Evolutionary conservation across 2,329 filamentous ascomycete species (phyloP).

Genomic region (Pyrenophora graminea): DNA sequence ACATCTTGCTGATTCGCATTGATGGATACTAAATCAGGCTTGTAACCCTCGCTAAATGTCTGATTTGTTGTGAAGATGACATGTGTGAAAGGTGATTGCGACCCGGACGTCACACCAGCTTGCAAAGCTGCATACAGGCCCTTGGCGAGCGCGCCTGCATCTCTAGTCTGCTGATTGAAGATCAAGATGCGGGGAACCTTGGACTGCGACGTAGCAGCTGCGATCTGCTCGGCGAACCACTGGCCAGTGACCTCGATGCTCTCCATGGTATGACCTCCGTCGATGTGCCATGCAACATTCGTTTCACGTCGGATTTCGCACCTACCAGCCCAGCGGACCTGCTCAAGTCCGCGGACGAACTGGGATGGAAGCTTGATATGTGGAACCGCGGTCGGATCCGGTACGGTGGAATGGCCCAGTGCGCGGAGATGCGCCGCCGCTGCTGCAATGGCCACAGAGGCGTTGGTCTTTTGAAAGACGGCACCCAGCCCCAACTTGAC

Average conservation of each 20-base stretch:
- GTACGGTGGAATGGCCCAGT: conserved; percentile 50
- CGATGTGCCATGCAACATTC: conserved; percentile 74
- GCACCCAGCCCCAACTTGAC: conserved; percentile 63
- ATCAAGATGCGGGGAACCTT: conserved; percentile 64
- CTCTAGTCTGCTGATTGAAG: conserved; percentile 91
- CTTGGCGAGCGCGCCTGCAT: conserved; percentile 68
- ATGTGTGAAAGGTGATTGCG: conserved; percentile 63
- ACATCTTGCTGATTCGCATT: conserved; percentile 65
- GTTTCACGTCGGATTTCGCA: conserved; percentile 68
- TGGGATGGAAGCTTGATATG: conserved; percentile 58
- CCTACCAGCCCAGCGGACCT: conserved; percentile 72
- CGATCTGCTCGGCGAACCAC: conserved; percentile 68
- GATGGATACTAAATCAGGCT: conserved; percentile 65
- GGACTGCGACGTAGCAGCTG: conserved; percentile 35
- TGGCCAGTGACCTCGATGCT: conserved; percentile 75
- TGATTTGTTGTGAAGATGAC: conserved; percentile 83
- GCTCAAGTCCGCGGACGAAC: conserved; percentile 67
- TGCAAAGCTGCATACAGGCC: conserved; percentile 64
- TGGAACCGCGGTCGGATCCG: conserved; percentile 35
- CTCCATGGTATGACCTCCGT: conserved; percentile 86
- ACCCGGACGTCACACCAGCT: conserved; percentile 29
- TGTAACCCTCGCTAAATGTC: conserved; percentile 66
- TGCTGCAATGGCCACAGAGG: conserved; percentile 63
- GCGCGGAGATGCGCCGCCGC: conserved; percentile 62
- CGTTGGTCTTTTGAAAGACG: conserved; percentile 67